Evolutionary conservation across 2,329 filamentous ascomycete species (phyloP).

Genomic region (Fusarium sterilihyphosum): DNA sequence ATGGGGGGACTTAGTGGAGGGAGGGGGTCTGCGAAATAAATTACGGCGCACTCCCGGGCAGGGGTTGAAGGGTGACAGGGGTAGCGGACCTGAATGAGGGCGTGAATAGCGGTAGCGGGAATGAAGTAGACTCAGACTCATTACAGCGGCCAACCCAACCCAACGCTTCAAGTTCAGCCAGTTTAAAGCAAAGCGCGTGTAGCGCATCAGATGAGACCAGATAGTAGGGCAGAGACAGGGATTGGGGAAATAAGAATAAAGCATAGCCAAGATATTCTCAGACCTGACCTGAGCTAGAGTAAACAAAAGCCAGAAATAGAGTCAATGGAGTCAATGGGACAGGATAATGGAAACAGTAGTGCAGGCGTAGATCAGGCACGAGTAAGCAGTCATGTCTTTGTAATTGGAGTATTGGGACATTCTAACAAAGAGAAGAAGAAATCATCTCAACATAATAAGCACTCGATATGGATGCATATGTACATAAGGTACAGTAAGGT

Average conservation of each 20-base stretch:
- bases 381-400: neutral
- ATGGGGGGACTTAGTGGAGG: slow-evolving; percentile 21
- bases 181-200: slow-evolving; percentile 2
- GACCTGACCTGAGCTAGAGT: slow-evolving; percentile 13
- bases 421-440: slow-evolving; percentile 29
- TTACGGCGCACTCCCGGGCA: slow-evolving; percentile 30
- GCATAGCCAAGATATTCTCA: slow-evolving; percentile 17
- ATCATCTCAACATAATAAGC: neutral
- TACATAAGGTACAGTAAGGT: too few species aligned
- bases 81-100: slow-evolving; percentile 20
- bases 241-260: slow-evolving; percentile 22
- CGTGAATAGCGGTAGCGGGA: slow-evolving; percentile 29
- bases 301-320: slow-evolving; percentile 35
- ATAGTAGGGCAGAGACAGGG: slow-evolving; percentile 12
- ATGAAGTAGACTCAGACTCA: slow-evolving; percentile 23
- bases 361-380: slow-evolving; percentile 6
- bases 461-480: neutral
- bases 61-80: slow-evolving; percentile 20
- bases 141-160: slow-evolving; percentile 35
- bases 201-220: slow-evolving; percentile 8
- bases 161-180: slow-evolving; percentile 30
- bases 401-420: slow-evolving; percentile 3
- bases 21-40: slow-evolving; percentile 6
- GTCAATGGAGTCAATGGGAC: slow-evolving; percentile 14
- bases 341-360: slow-evolving; percentile 25